These are phyloP conservation scores for Saraca asoca DNA, from an alignment of 331 rosid species.

Conservation along the genomic window DNA sequence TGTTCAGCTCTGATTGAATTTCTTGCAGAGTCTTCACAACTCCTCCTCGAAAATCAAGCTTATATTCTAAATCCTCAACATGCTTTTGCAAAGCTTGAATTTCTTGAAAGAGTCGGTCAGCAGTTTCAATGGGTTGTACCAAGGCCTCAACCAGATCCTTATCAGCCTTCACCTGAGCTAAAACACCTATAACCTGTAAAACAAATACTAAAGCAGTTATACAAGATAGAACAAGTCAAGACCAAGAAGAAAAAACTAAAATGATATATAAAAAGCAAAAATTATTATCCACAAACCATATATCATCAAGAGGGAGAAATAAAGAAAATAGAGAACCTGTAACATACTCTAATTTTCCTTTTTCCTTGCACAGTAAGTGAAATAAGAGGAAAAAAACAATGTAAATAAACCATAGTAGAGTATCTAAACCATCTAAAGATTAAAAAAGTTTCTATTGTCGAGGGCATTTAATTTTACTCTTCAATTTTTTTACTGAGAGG, in stretches of 20 bases:
- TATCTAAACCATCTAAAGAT: too few species aligned
- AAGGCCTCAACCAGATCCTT: conserved; percentile 66
- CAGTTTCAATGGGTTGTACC: conserved; percentile 75
- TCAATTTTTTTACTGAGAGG: too few species aligned
- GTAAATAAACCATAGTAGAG: too few species aligned
- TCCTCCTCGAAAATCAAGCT: conserved; percentile 69
- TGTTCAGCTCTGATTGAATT: conserved; percentile 68
- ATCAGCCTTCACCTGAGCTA: conserved; percentile 81
- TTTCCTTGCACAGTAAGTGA: background rate
- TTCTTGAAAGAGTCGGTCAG: conserved; percentile 69
- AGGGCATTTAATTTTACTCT: too few species aligned
- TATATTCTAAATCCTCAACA: conserved; percentile 71
- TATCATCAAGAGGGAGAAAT: background rate
- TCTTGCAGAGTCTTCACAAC: conserved; percentile 71
- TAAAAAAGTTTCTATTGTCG: too few species aligned
- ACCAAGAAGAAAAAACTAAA: conserved; percentile 12
- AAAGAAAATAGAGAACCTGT: background rate
- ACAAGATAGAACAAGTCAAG: conserved; percentile 16
- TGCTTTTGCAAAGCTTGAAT: conserved; percentile 59
- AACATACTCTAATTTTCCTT: background rate
- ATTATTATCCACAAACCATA: background rate
- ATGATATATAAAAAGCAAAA: background rate
- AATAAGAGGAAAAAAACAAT: too few species aligned
- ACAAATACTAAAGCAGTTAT: conserved; percentile 12
- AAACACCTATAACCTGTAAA: conserved; percentile 70